These are phyloP conservation scores for Cercophora samala DNA, from an alignment of 495 filamentous ascomycete species.

Conservation along the genomic window DNA sequence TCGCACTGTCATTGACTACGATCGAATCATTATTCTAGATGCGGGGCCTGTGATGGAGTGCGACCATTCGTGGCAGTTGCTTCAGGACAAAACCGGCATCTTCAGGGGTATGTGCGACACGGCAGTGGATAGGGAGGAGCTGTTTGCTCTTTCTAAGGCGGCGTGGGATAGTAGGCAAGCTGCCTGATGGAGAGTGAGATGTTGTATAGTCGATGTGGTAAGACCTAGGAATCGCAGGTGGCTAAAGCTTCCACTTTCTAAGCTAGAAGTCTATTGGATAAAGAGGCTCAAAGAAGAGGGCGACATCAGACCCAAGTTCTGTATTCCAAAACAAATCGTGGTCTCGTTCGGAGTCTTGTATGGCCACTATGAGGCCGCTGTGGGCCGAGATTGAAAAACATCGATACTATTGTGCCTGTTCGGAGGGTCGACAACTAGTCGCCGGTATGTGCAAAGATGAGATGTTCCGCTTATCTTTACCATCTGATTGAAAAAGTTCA, in stretches of 20 bases:
- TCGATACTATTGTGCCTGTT: background rate
- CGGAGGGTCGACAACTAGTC: background rate
- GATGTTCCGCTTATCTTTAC: background rate
- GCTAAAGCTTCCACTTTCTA: too few relatives aligned
- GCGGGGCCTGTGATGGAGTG: slow-evolving; percentile 13
- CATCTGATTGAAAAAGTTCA: background rate
- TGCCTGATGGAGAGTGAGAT: slow-evolving; percentile 8
- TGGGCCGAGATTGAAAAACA: background rate
- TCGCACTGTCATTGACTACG: slow-evolving; percentile 20
- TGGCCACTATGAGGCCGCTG: background rate
- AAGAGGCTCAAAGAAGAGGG: too few relatives aligned
- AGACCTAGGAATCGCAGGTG: too few relatives aligned
- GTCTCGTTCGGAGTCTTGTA: background rate
- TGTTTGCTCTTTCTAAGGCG: slow-evolving; percentile 16
- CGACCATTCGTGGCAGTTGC: slow-evolving; percentile 17
- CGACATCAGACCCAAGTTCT: background rate
- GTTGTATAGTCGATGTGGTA: too few relatives aligned
- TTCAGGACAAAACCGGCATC: slow-evolving; percentile 16
- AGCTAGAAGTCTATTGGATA: too few relatives aligned
- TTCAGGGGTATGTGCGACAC: slow-evolving; percentile 16
- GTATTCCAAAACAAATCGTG: background rate
- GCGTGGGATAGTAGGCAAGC: slow-evolving; percentile 14
- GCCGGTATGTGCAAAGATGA: background rate
- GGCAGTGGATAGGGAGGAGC: slow-evolving; percentile 12
- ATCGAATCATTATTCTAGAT: slow-evolving; percentile 14